Conservation (phyloP, 371 early-diverging fungal species). For the Fennellomyces sp. region DNA sequence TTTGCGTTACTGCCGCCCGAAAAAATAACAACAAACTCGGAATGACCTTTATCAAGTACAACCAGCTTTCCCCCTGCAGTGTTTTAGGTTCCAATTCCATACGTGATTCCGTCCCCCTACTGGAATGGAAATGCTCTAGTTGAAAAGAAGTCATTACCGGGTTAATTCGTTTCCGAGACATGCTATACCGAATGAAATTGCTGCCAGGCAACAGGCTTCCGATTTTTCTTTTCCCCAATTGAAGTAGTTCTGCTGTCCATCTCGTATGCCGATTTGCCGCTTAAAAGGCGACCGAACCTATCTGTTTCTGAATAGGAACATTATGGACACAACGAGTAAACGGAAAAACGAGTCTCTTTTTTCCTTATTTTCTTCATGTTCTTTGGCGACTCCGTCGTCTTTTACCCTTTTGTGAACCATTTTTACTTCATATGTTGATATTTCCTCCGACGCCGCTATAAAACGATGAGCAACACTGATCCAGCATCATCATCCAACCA, state of each 20-base stretch:
- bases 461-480: not conserved
- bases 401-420: slow-evolving; percentile 4
- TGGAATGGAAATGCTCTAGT: no score
- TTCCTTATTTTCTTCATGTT: slow-evolving; percentile 2
- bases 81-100: no score
- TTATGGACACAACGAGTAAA: slow-evolving; percentile 1
- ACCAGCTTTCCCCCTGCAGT: no score
- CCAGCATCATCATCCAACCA: not conserved
- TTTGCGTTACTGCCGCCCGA: no score
- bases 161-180: no score
- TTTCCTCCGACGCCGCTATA: not conserved
- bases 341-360: not conserved
- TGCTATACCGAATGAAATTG: no score
- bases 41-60: no score
- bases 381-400: not conserved
- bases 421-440: slow-evolving; percentile 4
- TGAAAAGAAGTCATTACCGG: no score
- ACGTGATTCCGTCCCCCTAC: no score
- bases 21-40: no score
- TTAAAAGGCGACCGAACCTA: not conserved
- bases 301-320: slow-evolving; percentile 3
- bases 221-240: not conserved
- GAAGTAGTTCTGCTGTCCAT: not conserved
- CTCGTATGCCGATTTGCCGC: not conserved
- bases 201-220: not conserved